Evolutionary conservation across 768 basidiomycete genomes (phyloP), one percentile per base, ranked within the genome.

Genomic region (Lactarius sp.): DNA sequence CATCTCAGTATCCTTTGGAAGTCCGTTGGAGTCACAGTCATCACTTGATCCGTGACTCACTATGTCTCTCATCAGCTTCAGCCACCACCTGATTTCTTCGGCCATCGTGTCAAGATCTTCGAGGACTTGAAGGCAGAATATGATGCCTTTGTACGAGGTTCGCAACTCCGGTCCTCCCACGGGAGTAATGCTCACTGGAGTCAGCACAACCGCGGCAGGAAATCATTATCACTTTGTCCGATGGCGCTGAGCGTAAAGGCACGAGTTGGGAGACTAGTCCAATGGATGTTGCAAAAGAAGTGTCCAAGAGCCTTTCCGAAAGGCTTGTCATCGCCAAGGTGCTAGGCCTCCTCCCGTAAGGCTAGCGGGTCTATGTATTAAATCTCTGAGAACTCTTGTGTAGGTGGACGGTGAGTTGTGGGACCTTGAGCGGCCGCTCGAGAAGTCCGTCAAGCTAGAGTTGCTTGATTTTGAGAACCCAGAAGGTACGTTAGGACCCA

Each of bases 341-440:
- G 61, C 55, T 77, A 70, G 36, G 59, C 22, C n/a, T 1, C 27
- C 41, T 20, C 55, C 27, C 64, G 58, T 44, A 14, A n/a, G 12
- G 27, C 39, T 33, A 58, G 13, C 31, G n/a, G 16, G n/a, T 62
- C 9, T 61, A 56, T 63, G 10, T 68, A 53, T 50, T 14, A 61
- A 44, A 20, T 1, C 0, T 60, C 22, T 56, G 22, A 47, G 22
- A 1, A 8, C 50, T 12, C 31, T 41, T 37, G 2, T 36, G 20
- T 33, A 92, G 92, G 93, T 96, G 54, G 81, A 96, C 67, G 90
- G 85, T 54, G 78, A 81, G 52, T 82, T 99, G 3, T 98, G 95
- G 94, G 97, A 99, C 75, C 80, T 99, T 27, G 92, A 95, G 67
- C 82, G 97, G 61, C 96, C 97, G 0, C 80, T 99, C n/a, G 96